These are phyloP conservation scores for Mortierella sp. DNA, from an alignment of 371 early-diverging fungal species.

Conservation along the genomic window DNA sequence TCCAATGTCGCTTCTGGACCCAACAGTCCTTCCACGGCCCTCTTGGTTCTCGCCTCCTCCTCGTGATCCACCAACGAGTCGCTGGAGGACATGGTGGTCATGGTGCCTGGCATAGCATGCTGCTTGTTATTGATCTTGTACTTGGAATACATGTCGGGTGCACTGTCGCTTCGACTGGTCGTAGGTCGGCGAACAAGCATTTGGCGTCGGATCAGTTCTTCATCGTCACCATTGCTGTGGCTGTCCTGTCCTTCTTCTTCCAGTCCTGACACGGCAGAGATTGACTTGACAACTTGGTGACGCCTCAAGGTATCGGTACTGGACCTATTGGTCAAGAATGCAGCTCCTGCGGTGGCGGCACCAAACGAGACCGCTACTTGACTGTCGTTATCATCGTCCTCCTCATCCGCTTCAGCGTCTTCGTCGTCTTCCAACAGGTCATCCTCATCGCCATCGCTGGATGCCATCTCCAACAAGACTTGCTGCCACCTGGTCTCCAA, in stretches of 20 bases:
- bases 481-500: conserved; percentile 49
- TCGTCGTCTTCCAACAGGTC: conserved; percentile 42
- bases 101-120: no score
- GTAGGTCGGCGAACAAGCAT: conserved; percentile 12
- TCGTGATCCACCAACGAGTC: background rate
- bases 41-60: background rate
- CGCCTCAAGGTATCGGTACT: no score
- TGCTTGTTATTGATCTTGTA: conserved; percentile 28
- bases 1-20: conserved; percentile 33
- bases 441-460: conserved; percentile 49
- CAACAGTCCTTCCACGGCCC: conserved; percentile 5
- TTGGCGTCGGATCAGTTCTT: conserved; percentile 22
- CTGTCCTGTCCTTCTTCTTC: background rate
- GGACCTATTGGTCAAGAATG: no score
- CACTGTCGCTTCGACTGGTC: conserved; percentile 38
- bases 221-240: conserved; percentile 12
- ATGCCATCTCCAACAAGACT: conserved; percentile 45
- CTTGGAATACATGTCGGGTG: conserved; percentile 42
- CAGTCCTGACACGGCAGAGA: background rate
- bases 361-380: background rate
- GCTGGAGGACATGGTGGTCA: background rate
- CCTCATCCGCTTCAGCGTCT: conserved; percentile 24
- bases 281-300: no score
- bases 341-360: background rate
- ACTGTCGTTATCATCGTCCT: conserved; percentile 12